These are phyloP conservation scores for Termitomyces sp. DNA, from an alignment of 768 basidiomycete genomes.

Conservation along the genomic window DNA sequence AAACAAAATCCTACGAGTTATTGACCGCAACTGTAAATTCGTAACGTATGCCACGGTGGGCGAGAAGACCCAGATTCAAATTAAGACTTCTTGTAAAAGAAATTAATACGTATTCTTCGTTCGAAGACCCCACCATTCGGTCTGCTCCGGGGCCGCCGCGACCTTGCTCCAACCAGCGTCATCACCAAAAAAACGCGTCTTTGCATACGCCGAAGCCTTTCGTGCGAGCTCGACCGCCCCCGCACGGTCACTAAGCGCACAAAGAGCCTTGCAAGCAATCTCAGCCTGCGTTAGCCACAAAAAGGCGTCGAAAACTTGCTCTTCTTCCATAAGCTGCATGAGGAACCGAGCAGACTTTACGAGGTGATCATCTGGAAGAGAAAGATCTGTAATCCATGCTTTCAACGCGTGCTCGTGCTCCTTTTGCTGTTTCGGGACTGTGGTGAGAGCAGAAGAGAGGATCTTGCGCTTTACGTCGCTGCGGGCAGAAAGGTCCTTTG, in stretches of 20 bases:
- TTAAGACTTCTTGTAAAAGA: no score
- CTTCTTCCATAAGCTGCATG: conserved; percentile 15
- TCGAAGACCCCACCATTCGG: conserved; percentile 15
- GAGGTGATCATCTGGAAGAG: conserved; percentile 11
- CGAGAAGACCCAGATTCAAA: no score
- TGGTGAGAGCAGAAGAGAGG: neutral
- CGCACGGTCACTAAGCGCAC: conserved; percentile 14
- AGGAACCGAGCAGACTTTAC: conserved; percentile 2
- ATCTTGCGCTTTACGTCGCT: conserved; percentile 17
- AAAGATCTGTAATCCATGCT: conserved; percentile 9
- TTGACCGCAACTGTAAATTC: neutral
- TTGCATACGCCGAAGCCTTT: conserved; percentile 10
- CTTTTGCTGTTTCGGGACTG: neutral
- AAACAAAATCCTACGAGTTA: neutral
- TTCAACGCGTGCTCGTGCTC: conserved; percentile 7
- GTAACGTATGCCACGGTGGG: neutral
- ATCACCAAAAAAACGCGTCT: conserved; percentile 1
- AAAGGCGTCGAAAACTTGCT: conserved; percentile 3
- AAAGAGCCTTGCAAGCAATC: conserved; percentile 17
- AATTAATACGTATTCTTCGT: neutral
- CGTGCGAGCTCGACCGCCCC: conserved; percentile 13
- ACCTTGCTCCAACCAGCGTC: conserved; percentile 16
- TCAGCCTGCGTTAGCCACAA: conserved; percentile 13
- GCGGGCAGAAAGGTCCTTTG: conserved; percentile 5
- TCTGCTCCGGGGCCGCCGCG: conserved; percentile 15